Evolutionary conservation across 2,329 filamentous ascomycete genomes (phyloP).

Genomic region (Pseudocercospora fuligena): DNA sequence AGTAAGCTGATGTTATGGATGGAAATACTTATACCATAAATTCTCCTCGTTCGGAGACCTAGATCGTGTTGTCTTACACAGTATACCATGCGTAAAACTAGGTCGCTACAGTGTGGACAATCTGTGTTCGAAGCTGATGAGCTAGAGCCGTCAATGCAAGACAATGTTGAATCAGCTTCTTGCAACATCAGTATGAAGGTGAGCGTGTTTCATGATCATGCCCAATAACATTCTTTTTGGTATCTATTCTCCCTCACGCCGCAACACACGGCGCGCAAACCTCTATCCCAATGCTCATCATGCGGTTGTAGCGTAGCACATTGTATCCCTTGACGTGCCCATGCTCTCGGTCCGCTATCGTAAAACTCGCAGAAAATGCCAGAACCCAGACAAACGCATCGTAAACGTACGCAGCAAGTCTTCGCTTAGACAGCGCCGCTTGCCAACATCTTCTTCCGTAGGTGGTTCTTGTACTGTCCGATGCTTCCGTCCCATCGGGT

Average conservation of each 20-base stretch:
- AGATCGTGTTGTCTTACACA: neutral
- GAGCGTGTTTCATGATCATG: neutral
- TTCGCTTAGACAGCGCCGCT: conserved; percentile 70
- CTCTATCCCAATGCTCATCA: conserved; percentile 16
- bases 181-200: neutral
- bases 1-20: no score
- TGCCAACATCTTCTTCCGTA: conserved; percentile 98
- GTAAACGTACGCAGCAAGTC: neutral
- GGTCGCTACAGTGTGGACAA: no score
- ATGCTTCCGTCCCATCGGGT: conserved; percentile 87
- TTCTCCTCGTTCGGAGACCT: neutral
- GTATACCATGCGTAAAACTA: neutral
- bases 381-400: conserved; percentile 6
- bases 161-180: neutral
- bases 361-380: conserved; percentile 3
- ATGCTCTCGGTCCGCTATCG: conserved; percentile 13
- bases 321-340: conserved; percentile 14
- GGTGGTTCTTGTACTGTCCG: conserved; percentile 95
- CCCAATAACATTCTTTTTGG: conserved; percentile 22
- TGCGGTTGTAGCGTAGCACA: conserved; percentile 15
- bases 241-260: conserved; percentile 19
- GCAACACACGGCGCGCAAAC: conserved; percentile 16
- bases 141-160: no score
- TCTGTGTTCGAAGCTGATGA: no score
- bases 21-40: neutral